Evolutionary conservation across 768 basidiomycete species (phyloP), one percentile per base, ranked within the genome.

Genomic region (Paxillus rubicundulus): DNA sequence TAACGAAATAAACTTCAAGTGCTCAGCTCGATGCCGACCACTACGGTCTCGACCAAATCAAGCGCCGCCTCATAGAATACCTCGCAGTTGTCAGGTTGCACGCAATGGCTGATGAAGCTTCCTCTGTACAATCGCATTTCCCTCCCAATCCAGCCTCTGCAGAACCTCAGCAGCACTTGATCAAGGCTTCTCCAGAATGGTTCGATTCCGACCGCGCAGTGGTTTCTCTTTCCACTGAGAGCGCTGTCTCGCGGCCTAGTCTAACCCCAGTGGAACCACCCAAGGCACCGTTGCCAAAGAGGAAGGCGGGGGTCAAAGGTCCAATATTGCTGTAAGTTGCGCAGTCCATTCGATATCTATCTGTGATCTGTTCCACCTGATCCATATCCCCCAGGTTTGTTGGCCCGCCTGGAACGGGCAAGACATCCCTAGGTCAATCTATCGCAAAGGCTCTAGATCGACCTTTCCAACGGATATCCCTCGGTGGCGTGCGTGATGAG

Each of bases 401-500:
- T 32, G 94, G 93, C 9, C 93, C 94, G 9, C 93, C 94, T 0
- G 93, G 93, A 2, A 88, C 86, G 0, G 93, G 92, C 32, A 95
- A 96, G 71, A 97, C 93, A 0, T 92, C 90, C 1, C 82, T 98
- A 2, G 94, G 94, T 0, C 87, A 89, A 59, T 92, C 89, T 0
- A 81, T 98, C 27, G 94, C 94, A 3, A 84, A 84, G 38, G 87
- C 92, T 0, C 77, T 97, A 9, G 78, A 80, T 21, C 75, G 93
- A 40, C 92, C 92, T 2, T 97, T 96, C 78, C 88, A 96, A 61
- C 84, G 94, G 10, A 94, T 97, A 56, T 87, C 91, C 1, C 78
- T 97, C 0, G 94, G 94, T 10, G 94, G 95, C 28, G 91, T 97
- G 8, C 79, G 94, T 3, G 94, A 98, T 61, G 95, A 98, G 68